Percentiles rank a stretch among this genome's conserved stretches.
Conservation (phyloP, 2,329 filamentous ascomycete genomes). For the Colletotrichum higginsianum region DNA sequence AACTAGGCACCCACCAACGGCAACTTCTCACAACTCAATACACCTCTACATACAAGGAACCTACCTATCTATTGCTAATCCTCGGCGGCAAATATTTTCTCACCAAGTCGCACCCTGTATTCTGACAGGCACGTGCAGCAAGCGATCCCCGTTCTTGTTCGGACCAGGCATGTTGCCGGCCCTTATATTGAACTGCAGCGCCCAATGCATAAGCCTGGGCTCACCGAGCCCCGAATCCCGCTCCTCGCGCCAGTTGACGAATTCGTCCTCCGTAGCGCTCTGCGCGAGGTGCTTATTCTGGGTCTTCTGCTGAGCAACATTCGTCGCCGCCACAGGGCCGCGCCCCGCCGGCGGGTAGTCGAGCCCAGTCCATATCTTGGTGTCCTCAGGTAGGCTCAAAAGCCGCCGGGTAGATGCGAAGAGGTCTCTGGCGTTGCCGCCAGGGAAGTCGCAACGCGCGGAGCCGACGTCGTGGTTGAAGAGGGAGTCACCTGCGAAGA, state of each 20-base stretch:
- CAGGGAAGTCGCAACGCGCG: slow-evolving; percentile 65
- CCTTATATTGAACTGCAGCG: slow-evolving; percentile 68
- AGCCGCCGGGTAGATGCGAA: slow-evolving; percentile 61
- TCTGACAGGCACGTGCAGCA: slow-evolving; percentile 56
- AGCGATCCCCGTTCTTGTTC: slow-evolving; percentile 49
- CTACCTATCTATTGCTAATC: neutral
- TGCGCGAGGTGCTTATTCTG: slow-evolving; percentile 65
- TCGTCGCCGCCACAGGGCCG: slow-evolving; percentile 57
- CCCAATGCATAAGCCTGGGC: slow-evolving; percentile 64
- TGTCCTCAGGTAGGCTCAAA: slow-evolving; percentile 57
- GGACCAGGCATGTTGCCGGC: slow-evolving; percentile 60
- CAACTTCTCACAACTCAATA: neutral
- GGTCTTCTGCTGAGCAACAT: slow-evolving; percentile 61
- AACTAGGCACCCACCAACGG: neutral
- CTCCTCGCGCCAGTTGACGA: slow-evolving; percentile 58
- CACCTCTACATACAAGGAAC: neutral
- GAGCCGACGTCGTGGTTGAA: slow-evolving; percentile 65
- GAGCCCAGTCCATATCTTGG: slow-evolving; percentile 68
- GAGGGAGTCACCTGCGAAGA: slow-evolving; percentile 63
- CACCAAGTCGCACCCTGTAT: slow-evolving; percentile 66
- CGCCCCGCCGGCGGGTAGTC: slow-evolving; percentile 63
- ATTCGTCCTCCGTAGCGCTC: slow-evolving; percentile 58
- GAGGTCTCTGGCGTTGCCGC: slow-evolving; percentile 61
- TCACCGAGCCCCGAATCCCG: slow-evolving; percentile 60
- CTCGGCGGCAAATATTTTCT: neutral